phyloP scores from a whole-genome alignment of 1,284 basidiomycete species.

The Tetrapyrgos nigripes region DNA sequence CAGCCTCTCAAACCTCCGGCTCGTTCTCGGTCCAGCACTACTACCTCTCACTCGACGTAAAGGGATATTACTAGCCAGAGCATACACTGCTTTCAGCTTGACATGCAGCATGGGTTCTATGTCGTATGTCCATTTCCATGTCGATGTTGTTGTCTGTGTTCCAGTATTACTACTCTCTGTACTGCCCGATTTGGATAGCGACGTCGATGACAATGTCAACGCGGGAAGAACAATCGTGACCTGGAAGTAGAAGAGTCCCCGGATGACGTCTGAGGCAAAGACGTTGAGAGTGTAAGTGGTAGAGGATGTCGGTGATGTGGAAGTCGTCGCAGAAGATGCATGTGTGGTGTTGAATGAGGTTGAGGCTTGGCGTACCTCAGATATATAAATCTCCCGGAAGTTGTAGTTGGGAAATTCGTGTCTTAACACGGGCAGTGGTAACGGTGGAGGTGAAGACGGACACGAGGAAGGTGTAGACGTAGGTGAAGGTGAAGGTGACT shows the following conservation, averaged over 20 bases:
- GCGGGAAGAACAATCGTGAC: conserved; percentile 34
- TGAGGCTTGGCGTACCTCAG: conserved; percentile 32
- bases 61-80: conserved; percentile 6
- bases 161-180: too few relatives aligned
- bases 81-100: conserved; percentile 31
- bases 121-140: not conserved
- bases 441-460: not conserved
- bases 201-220: too few relatives aligned
- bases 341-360: too few relatives aligned
- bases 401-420: conserved; percentile 42
- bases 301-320: conserved; percentile 9
- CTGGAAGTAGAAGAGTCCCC: conserved; percentile 56
- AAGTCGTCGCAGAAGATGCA: not conserved
- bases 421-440: conserved; percentile 25
- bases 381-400: conserved; percentile 51
- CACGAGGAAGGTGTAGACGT: conserved; percentile 9
- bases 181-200: too few relatives aligned
- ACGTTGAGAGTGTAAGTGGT: conserved; percentile 38
- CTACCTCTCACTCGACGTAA: not conserved
- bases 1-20: too few relatives aligned
- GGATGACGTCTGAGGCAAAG: conserved; percentile 58
- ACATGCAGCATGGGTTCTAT: conserved; percentile 33
- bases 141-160: too few relatives aligned
- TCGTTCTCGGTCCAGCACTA: too few relatives aligned
- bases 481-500: too few relatives aligned